phyloP scores from a whole-genome alignment of 2,329 filamentous ascomycete genomes.

The Pestalotiopsis sp. region DNA sequence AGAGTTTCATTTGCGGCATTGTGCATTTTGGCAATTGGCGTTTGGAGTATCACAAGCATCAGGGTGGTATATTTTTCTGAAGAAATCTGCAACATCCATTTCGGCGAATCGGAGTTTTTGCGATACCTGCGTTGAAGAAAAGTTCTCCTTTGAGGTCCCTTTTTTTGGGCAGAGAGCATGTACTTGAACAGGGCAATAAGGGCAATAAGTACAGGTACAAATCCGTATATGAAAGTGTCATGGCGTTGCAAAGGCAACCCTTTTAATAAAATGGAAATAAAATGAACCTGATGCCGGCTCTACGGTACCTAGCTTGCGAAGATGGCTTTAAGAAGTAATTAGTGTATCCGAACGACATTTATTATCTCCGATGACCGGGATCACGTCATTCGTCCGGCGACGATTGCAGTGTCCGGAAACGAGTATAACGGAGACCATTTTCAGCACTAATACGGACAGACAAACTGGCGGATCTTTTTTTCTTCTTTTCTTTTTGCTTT shows the following conservation, averaged over 20 bases:
- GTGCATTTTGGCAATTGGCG: constrained; percentile 1
- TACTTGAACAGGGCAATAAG: too few relatives aligned
- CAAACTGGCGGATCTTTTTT: not conserved
- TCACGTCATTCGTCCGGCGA: not conserved
- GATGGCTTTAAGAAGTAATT: not conserved
- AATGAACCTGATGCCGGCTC: too few relatives aligned
- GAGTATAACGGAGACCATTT: constrained; percentile 5
- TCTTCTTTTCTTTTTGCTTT: not conserved
- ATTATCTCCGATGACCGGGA: constrained; percentile 6
- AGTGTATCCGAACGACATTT: not conserved
- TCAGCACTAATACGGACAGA: not conserved
- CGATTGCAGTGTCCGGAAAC: not conserved
- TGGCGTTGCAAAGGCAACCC: too few relatives aligned
- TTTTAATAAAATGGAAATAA: too few relatives aligned
- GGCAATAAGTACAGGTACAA: too few relatives aligned
- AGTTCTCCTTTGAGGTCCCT: not conserved
- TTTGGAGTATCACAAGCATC: not conserved
- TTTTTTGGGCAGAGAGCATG: too few relatives aligned
- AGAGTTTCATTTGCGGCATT: not conserved
- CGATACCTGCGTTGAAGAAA: not conserved
- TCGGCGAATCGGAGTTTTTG: not conserved
- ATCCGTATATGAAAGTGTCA: too few relatives aligned
- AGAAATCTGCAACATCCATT: not conserved
- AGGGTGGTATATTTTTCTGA: not conserved
- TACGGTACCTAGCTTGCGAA: too few relatives aligned